These are phyloP conservation scores for Verticillium tricorpus DNA, from an alignment of 2,329 filamentous ascomycete species.

Conservation along the genomic window DNA sequence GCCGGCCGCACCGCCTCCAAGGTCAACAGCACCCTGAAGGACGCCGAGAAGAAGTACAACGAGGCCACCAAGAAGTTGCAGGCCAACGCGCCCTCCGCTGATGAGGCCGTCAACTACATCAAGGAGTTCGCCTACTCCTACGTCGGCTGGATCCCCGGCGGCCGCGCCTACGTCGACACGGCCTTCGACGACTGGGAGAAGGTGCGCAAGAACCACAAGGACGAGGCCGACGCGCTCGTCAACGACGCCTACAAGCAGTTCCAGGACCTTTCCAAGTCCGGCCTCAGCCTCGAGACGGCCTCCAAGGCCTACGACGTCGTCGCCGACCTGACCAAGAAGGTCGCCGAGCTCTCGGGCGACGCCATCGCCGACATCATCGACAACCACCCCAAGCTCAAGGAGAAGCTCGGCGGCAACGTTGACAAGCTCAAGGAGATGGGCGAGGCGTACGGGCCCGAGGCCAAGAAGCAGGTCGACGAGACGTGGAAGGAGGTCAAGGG, in stretches of 20 bases:
- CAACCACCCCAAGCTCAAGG: constrained; percentile 69
- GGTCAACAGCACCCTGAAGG: constrained; percentile 43
- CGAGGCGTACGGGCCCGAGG: constrained; percentile 67
- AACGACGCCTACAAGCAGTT: constrained; percentile 64
- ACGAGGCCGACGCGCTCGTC: constrained; percentile 67
- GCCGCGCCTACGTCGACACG: constrained; percentile 60
- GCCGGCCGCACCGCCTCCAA: constrained; percentile 34
- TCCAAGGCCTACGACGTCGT: constrained; percentile 58
- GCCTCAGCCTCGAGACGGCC: constrained; percentile 59
- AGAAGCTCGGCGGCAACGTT: constrained; percentile 64
- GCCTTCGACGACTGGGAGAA: constrained; percentile 68
- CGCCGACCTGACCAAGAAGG: constrained; percentile 53
- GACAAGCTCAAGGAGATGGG: constrained; percentile 67
- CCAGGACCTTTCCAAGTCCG: constrained; percentile 53
- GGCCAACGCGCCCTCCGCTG: constrained; percentile 58
- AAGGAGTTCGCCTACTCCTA: constrained; percentile 64
- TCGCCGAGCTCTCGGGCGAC: constrained; percentile 59
- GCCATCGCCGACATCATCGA: constrained; percentile 61
- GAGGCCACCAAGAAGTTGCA: constrained; percentile 56
- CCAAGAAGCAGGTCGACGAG: constrained; percentile 70
- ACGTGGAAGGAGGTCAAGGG: constrained; percentile 65
- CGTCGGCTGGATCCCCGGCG: constrained; percentile 67
- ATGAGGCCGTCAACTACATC: constrained; percentile 62
- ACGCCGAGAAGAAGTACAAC: constrained; percentile 57
- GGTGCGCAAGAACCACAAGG: constrained; percentile 60